Percentiles rank a stretch among this genome's conserved stretches.
These are phyloP conservation scores for Trichopus zeylanicus DNA, from an alignment of 116 monocot genomes.

Conservation along the genomic window DNA sequence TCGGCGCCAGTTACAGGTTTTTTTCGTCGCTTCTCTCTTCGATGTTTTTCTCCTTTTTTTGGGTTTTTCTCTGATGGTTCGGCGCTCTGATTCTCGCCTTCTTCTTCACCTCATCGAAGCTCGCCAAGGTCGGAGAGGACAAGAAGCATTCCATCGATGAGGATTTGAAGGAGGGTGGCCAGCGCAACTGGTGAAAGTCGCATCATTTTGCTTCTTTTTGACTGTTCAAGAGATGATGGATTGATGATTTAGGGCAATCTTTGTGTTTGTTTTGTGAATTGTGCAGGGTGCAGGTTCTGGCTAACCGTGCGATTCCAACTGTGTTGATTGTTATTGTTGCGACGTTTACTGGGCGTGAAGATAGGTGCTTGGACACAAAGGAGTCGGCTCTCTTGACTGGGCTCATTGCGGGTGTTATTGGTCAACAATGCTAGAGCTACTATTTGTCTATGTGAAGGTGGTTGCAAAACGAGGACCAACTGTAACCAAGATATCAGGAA, in stretches of 20 bases:
- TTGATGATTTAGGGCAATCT: too few species aligned
- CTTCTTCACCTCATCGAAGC: constrained; percentile 81
- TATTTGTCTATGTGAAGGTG: constrained; percentile 15
- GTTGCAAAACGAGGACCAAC: constrained; percentile 18
- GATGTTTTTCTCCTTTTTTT: too few species aligned
- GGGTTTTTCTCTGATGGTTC: constrained; percentile 25
- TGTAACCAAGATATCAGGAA: constrained; percentile 30
- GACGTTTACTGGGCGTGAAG: constrained; percentile 31
- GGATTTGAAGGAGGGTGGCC: constrained; percentile 80
- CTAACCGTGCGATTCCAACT: constrained; percentile 64
- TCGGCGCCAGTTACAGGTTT: constrained; percentile 70
- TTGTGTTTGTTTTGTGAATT: too few species aligned
- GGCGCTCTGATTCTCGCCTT: constrained; percentile 67
- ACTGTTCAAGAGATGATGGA: too few species aligned
- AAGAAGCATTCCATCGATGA: constrained; percentile 58
- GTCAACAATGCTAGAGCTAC: too few species aligned
- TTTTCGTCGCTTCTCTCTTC: neutral
- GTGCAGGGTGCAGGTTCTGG: constrained; percentile 79
- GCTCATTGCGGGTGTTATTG: constrained; percentile 76
- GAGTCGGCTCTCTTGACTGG: constrained; percentile 52
- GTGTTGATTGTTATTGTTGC: constrained; percentile 44
- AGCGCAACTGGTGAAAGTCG: constrained; percentile 91
- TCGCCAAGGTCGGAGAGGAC: constrained; percentile 68
- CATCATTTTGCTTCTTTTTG: too few species aligned
- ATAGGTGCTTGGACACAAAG: constrained; percentile 67